Percentiles rank a stretch among this genome's conserved stretches.
phyloP scores from a whole-genome alignment of 257 asterid species.

The Penstemon eatonii region DNA sequence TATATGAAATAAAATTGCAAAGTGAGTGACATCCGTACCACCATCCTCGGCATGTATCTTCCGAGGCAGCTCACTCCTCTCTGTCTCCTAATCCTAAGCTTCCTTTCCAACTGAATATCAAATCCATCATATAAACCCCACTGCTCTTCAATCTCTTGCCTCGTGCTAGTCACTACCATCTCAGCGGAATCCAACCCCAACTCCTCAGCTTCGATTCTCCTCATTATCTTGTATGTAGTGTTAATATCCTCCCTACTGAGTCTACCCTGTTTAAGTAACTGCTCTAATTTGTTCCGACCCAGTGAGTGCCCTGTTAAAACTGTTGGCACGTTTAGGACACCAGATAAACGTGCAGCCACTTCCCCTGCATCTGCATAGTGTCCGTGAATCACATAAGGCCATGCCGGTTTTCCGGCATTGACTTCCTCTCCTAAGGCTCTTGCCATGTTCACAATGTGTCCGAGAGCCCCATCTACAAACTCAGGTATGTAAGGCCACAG shows the following conservation, averaged over 20 bases:
- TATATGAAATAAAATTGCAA: neutral
- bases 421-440: slow-evolving; percentile 76
- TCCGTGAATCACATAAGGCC: slow-evolving; percentile 86
- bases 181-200: slow-evolving; percentile 78
- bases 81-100: slow-evolving; percentile 70
- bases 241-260: slow-evolving; percentile 81
- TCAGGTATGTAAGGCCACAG: slow-evolving; percentile 82
- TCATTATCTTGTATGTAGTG: slow-evolving; percentile 73
- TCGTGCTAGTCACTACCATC: slow-evolving; percentile 77
- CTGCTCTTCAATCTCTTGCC: slow-evolving; percentile 85
- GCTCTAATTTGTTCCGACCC: slow-evolving; percentile 85
- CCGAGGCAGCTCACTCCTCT: slow-evolving; percentile 82
- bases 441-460: slow-evolving; percentile 76
- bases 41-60: slow-evolving; percentile 89
- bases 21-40: slow-evolving; percentile 34
- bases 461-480: slow-evolving; percentile 80
- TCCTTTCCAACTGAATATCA: slow-evolving; percentile 72
- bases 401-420: slow-evolving; percentile 64
- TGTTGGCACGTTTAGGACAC: slow-evolving; percentile 83
- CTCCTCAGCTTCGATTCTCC: slow-evolving; percentile 91
- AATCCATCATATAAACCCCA: slow-evolving; percentile 92
- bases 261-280: slow-evolving; percentile 76
- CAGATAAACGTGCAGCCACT: slow-evolving; percentile 80
- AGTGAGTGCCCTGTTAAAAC: slow-evolving; percentile 83
- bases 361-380: slow-evolving; percentile 95